A percentile compares a stretch with the other conserved stretches of the same genome.
Conservation (phyloP, 1,284 basidiomycete species). For the Microbotryum scabiosae region DNA sequence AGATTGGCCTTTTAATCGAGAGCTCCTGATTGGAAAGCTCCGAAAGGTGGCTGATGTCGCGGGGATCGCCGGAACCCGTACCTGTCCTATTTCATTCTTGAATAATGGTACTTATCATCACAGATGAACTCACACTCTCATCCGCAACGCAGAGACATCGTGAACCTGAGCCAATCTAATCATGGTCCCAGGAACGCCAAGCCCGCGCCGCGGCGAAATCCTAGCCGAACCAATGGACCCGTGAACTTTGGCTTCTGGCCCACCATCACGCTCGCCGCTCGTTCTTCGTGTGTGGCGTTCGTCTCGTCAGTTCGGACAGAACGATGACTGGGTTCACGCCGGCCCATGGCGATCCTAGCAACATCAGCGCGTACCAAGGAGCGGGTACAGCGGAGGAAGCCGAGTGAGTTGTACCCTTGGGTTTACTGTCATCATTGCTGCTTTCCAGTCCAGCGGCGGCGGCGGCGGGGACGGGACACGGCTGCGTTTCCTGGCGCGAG, state of each 20-base stretch:
- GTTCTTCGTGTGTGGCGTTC: too few relatives aligned
- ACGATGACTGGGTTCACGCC: slow-evolving; percentile 4
- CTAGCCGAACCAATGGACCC: too few relatives aligned
- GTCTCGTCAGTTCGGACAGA: too few relatives aligned
- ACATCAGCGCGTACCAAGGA: slow-evolving; percentile 11
- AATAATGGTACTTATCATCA: too few relatives aligned
- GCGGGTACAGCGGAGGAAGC: slow-evolving; percentile 17
- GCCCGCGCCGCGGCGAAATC: not conserved
- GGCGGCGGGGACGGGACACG: not conserved
- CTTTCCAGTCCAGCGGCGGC: not conserved
- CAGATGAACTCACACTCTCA: too few relatives aligned
- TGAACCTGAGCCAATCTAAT: too few relatives aligned
- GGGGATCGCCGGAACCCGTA: too few relatives aligned
- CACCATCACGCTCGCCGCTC: not conserved
- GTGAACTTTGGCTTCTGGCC: slow-evolving; percentile 5
- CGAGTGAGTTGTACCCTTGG: slow-evolving; percentile 7
- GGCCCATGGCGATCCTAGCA: slow-evolving; percentile 7
- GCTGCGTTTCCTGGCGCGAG: not conserved
- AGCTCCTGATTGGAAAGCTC: too few relatives aligned
- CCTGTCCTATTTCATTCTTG: too few relatives aligned
- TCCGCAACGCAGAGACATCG: too few relatives aligned
- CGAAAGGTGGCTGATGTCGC: too few relatives aligned
- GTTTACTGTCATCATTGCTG: not conserved
- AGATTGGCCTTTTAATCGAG: too few relatives aligned
- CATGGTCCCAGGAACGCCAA: slow-evolving; percentile 20